A percentile compares a stretch with the other conserved stretches of the same genome.
Evolutionary conservation across 345 rosid genomes (phyloP).

Genomic region (Hypericum perforatum): DNA sequence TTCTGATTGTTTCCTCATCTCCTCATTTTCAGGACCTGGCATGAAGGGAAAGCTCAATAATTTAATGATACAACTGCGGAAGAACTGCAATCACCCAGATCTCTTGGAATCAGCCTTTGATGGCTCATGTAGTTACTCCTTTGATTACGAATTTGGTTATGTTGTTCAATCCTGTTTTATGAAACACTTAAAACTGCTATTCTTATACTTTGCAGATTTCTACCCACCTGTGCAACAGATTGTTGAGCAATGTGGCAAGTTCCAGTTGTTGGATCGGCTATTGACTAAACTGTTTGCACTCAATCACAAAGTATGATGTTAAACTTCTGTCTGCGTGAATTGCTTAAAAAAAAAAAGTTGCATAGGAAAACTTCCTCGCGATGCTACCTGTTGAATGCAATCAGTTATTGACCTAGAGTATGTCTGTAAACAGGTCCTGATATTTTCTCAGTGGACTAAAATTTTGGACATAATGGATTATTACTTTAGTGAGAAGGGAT

Average conservation of each 20-base stretch:
- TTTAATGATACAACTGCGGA: conserved; percentile 69
- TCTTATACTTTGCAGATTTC: conserved; percentile 28
- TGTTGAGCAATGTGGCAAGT: conserved; percentile 87
- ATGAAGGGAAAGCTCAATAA: conserved; percentile 69
- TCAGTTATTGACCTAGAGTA: conserved; percentile 9
- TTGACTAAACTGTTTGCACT: conserved; percentile 48
- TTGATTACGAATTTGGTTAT: not conserved
- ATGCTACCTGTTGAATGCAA: too few species aligned
- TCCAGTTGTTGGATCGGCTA: conserved; percentile 65
- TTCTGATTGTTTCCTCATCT: conserved; percentile 2
- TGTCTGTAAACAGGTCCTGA: conserved; percentile 51
- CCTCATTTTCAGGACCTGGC: conserved; percentile 37
- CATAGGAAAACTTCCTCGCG: too few species aligned
- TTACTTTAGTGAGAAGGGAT: conserved; percentile 85
- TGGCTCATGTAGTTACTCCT: conserved; percentile 53
- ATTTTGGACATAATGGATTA: conserved; percentile 86
- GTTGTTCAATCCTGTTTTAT: not conserved
- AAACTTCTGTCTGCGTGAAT: not conserved
- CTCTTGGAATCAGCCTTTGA: conserved; percentile 54
- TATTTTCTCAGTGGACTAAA: conserved; percentile 90
- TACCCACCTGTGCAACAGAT: conserved; percentile 82
- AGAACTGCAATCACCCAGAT: conserved; percentile 98
- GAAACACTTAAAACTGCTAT: conserved; percentile 6
- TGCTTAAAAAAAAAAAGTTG: too few species aligned
- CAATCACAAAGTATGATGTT: conserved; percentile 62